Evolutionary conservation across 2,329 filamentous ascomycete species (phyloP).

Genomic region (Aspergillus tamarii): DNA sequence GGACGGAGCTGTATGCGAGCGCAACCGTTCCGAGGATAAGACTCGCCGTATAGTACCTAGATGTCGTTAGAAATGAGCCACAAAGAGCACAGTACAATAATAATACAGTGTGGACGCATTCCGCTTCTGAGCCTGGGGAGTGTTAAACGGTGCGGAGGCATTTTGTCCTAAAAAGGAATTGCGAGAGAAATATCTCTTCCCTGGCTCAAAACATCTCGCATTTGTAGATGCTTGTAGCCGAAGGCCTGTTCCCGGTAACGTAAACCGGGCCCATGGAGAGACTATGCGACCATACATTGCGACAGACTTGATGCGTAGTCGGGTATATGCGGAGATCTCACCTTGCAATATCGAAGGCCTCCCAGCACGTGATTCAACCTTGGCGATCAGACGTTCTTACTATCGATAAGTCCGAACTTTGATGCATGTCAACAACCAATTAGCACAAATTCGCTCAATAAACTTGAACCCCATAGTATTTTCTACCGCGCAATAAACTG

Average conservation of each 20-base stretch:
- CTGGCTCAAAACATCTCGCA: constrained; percentile 24
- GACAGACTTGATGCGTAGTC: constrained; percentile 17
- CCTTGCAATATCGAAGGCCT: constrained; percentile 14
- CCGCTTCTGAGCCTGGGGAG: constrained; percentile 45
- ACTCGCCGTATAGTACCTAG: constrained; percentile 65
- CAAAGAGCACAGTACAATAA: constrained; percentile 4
- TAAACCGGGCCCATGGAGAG: constrained; percentile 29
- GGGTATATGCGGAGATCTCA: constrained; percentile 19
- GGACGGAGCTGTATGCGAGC: constrained; percentile 67
- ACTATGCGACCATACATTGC: constrained; percentile 35
- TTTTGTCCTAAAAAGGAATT: constrained; percentile 32
- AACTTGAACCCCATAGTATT: background rate
- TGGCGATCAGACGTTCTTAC: constrained; percentile 12
- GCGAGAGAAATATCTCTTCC: constrained; percentile 38
- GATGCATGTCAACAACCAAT: background rate
- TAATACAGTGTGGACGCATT: constrained; percentile 60
- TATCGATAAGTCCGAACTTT: background rate
- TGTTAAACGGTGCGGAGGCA: constrained; percentile 38
- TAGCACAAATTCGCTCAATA: background rate
- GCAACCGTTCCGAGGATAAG: constrained; percentile 66
- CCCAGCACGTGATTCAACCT: constrained; percentile 23
- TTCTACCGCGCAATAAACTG: no score
- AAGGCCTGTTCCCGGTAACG: constrained; percentile 16
- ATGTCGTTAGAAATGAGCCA: constrained; percentile 14
- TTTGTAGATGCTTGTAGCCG: constrained; percentile 18